phyloP scores from a whole-genome alignment of 345 rosid species.

The Capsella bursapastoris region DNA sequence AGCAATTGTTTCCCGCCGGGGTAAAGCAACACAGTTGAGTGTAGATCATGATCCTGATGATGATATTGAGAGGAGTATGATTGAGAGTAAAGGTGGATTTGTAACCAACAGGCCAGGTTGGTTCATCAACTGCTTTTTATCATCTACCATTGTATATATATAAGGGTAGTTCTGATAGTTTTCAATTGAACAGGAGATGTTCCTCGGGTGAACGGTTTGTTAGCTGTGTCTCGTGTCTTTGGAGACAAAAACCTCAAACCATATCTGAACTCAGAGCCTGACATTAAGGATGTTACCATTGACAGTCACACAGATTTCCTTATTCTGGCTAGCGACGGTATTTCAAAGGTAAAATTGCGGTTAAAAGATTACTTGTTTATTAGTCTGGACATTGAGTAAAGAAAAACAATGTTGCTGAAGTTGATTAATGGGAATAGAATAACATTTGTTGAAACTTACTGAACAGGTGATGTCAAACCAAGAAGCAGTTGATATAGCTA shows the following conservation, averaged over 20 bases:
- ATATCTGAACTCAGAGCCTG: conserved; percentile 69
- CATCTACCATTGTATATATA: not conserved
- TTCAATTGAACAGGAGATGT: conserved; percentile 62
- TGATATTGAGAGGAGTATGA: conserved; percentile 59
- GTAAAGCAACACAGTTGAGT: conserved; percentile 58
- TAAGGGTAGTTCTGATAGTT: conserved; percentile 1
- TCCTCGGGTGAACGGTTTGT: conserved; percentile 76
- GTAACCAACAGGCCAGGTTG: conserved; percentile 81
- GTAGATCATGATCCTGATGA: conserved; percentile 69
- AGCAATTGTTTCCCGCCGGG: conserved; percentile 59
- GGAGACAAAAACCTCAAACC: conserved; percentile 79
- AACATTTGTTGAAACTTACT: not conserved
- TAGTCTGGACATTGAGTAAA: too few relatives aligned
- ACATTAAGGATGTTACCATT: conserved; percentile 47
- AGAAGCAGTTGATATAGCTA: conserved; percentile 63
- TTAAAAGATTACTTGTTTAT: too few relatives aligned
- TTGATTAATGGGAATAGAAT: not conserved
- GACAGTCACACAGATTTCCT: conserved; percentile 51
- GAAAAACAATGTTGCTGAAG: not conserved
- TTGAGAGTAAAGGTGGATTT: conserved; percentile 76
- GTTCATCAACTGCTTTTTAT: not conserved
- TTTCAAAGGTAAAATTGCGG: conserved; percentile 58
- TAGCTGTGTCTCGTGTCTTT: conserved; percentile 80
- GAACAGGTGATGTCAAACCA: conserved; percentile 64
- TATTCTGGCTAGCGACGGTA: conserved; percentile 75